These are phyloP conservation scores for Zoysia pacifica DNA, from an alignment of 176 grass and related monocot species.

Conservation along the genomic window DNA sequence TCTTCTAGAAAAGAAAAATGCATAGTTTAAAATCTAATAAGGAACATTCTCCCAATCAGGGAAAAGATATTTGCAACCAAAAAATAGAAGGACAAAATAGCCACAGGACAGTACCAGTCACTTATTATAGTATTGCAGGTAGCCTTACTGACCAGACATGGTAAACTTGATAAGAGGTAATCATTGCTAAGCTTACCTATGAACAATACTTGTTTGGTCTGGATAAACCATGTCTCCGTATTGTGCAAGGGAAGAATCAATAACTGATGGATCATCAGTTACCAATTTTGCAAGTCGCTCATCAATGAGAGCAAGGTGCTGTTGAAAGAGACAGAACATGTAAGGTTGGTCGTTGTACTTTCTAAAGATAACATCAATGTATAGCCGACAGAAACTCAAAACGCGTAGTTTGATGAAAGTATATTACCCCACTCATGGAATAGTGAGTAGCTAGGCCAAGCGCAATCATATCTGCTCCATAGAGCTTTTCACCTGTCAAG, in stretches of 20 bases:
- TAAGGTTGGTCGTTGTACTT: not conserved
- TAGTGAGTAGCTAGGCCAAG: constrained; percentile 97
- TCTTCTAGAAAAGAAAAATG: not conserved
- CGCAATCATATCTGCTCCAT: constrained; percentile 88
- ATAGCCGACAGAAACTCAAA: not conserved
- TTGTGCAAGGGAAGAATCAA: constrained; percentile 87
- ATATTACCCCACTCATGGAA: constrained; percentile 64
- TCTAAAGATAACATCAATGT: not conserved
- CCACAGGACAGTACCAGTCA: not conserved
- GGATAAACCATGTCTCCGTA: constrained; percentile 92
- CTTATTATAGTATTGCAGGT: not conserved
- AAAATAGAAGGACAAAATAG: not conserved
- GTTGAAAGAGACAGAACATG: constrained; percentile 17
- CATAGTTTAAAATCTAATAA: not conserved
- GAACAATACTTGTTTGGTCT: constrained; percentile 79
- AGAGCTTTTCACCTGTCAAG: constrained; percentile 84
- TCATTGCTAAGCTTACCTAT: constrained; percentile 55
- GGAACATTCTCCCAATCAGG: not conserved
- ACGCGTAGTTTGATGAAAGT: constrained; percentile 20
- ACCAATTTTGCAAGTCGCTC: constrained; percentile 79
- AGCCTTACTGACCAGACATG: not conserved
- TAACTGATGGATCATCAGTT: constrained; percentile 96
- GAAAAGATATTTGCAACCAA: too few relatives aligned
- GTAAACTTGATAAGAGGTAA: constrained; percentile 1
- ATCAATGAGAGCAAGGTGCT: constrained; percentile 77